Conservation (phyloP, 2,329 filamentous ascomycete genomes). For the Corynespora cassiicola region DNA sequence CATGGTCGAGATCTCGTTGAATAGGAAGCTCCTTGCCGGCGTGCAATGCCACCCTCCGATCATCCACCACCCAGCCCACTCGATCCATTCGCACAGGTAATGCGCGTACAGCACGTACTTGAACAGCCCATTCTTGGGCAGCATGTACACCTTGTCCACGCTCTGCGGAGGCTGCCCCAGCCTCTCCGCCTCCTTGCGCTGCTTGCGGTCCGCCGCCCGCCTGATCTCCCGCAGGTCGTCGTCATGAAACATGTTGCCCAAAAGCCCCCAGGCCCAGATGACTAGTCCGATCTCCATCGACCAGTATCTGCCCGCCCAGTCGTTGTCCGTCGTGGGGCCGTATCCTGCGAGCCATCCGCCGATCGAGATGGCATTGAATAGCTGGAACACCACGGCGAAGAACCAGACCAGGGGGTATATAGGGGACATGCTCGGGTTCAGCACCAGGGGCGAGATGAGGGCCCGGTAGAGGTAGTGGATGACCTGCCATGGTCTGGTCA, state of each 20-base stretch:
- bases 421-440: constrained; percentile 90
- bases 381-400: constrained; percentile 74
- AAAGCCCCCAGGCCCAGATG: constrained; percentile 78
- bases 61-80: constrained; percentile 91
- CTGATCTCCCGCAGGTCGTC: constrained; percentile 88
- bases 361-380: constrained; percentile 78
- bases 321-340: constrained; percentile 67
- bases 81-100: constrained; percentile 95
- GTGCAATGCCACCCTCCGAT: constrained; percentile 69
- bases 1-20: constrained; percentile 93
- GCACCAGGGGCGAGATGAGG: constrained; percentile 76
- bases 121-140: constrained; percentile 86
- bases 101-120: constrained; percentile 85
- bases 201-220: constrained; percentile 68
- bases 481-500: constrained; percentile 52
- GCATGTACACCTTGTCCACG: constrained; percentile 83
- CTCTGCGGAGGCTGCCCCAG: constrained; percentile 54
- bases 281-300: constrained; percentile 69
- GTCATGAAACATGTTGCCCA: constrained; percentile 87
- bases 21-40: constrained; percentile 79
- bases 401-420: constrained; percentile 75
- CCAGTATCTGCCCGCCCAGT: constrained; percentile 55
- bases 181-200: constrained; percentile 57
- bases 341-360: constrained; percentile 85
- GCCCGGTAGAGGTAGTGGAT: constrained; percentile 94